A percentile compares a stretch with the other conserved stretches of the same genome.
These are phyloP conservation scores for Takashimella koratensis DNA, from an alignment of 1,284 basidiomycete genomes.

Conservation along the genomic window DNA sequence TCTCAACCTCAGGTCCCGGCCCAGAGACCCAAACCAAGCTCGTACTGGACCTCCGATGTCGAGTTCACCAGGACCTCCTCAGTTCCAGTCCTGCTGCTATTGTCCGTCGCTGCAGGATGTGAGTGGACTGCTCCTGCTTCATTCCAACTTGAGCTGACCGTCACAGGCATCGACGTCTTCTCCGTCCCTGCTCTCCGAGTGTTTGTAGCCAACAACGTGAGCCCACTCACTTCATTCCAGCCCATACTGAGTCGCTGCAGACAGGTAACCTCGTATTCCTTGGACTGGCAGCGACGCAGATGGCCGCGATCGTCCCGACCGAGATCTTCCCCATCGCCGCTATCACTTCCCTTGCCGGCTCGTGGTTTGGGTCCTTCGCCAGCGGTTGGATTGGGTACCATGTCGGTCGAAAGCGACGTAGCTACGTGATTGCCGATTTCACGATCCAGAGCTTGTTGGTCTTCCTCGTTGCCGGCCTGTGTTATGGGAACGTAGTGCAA, in stretches of 20 bases:
- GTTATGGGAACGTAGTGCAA: constrained; percentile 2
- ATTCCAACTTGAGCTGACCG: no score
- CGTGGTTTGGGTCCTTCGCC: constrained; percentile 5
- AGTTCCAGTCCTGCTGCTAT: neutral
- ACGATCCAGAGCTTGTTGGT: neutral
- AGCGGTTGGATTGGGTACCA: neutral
- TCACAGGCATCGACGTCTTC: constrained; percentile 7
- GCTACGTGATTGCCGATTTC: neutral
- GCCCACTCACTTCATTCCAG: no score
- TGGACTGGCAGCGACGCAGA: constrained; percentile 3
- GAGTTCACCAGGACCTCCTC: neutral
- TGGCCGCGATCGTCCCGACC: constrained; percentile 1
- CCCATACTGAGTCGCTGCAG: no score
- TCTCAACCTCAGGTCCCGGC: no score
- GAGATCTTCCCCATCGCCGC: constrained; percentile 3
- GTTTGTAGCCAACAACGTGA: constrained; percentile 6
- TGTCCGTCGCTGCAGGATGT: constrained; percentile 3
- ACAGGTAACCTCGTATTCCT: constrained; percentile 7
- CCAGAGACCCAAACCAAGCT: no score
- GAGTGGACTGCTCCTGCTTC: no score
- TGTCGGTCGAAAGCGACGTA: constrained; percentile 1
- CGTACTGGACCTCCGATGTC: constrained; percentile 1
- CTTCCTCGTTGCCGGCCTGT: constrained; percentile 4
- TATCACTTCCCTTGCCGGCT: constrained; percentile 3
- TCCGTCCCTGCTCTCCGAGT: constrained; percentile 5